Evolutionary conservation across 768 basidiomycete genomes (phyloP), one percentile per base, ranked within the genome.

Genomic region (Mycena epipterygia): DNA sequence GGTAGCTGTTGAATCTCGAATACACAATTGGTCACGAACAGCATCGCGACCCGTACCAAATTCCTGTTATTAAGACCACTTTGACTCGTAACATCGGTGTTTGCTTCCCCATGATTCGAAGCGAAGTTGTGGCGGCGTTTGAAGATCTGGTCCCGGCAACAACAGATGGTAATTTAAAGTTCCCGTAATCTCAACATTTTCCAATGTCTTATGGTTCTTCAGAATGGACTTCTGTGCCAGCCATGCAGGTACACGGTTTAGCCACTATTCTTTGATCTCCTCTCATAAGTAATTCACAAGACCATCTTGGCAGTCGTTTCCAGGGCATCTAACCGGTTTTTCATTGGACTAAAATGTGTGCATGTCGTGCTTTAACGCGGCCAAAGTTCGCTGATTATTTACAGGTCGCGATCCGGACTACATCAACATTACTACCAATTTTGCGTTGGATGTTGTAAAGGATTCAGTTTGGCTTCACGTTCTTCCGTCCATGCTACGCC

Each of bases 51-150:
- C 77, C 74, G 3, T 82, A 79, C 56, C 83, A 84, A 42, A 52
- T 80, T 13, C 61, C 75, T 4, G 76, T 82, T 9, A 75, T 85
- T 29, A 79, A 77, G 4, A 74, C 76, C 0, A 70, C 76, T 19
- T 70, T 85, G 39, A 84, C 84, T 9, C 76, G 86, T 12, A 84
- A 83, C 55, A 76, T 89, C 9, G 80, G 76, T 0, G 64, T 59
- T 2, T 69, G 84, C 3, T 84, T 84, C 66, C 79, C 82, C 0
- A 80, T 82, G 23, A 74, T 90, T 17, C 80, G 79, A 12, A 83
- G 87, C 23, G 90, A 91, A 67, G 77, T 89, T 29, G 49, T 74
- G 1, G 60, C 76, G 0, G 79, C 88, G 0, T 85, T 89, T 57
- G 72, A 76, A 3, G 85, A 85, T 0, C 72, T 79, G 33, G 78